Percentiles rank a stretch among this genome's conserved stretches.
phyloP scores from a whole-genome alignment of 352 stramenopile species.

The Phytopythium delawarense region DNA sequence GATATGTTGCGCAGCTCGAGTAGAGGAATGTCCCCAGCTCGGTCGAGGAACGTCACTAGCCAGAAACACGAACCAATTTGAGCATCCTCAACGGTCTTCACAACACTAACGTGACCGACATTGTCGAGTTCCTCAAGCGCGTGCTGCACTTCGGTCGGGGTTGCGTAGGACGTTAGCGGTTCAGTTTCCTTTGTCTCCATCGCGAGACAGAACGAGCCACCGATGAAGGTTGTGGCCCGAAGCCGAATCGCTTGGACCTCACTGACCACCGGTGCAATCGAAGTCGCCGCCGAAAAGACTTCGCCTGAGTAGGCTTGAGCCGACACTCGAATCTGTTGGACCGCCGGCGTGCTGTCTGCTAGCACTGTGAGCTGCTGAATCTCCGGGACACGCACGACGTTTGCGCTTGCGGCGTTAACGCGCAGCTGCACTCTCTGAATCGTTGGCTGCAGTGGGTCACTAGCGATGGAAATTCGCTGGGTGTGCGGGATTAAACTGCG shows the following conservation, averaged over 20 bases:
- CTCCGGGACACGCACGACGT: slow-evolving; percentile 25
- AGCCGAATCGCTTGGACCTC: slow-evolving; percentile 45
- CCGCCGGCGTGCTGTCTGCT: slow-evolving; percentile 26
- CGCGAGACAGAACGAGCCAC: slow-evolving; percentile 35
- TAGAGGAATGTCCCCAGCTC: slow-evolving; percentile 44
- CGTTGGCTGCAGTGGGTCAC: slow-evolving; percentile 29
- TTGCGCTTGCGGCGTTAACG: background rate
- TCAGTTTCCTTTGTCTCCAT: slow-evolving; percentile 33
- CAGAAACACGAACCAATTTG: slow-evolving; percentile 42
- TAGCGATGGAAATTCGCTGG: slow-evolving; percentile 44
- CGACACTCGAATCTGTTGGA: slow-evolving; percentile 31
- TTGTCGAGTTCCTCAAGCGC: slow-evolving; percentile 48
- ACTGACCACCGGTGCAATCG: slow-evolving; percentile 20
- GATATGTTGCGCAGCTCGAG: slow-evolving; percentile 39
- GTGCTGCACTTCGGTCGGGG: slow-evolving; percentile 28
- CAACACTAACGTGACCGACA: slow-evolving; percentile 29
- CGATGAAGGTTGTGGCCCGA: slow-evolving; percentile 37
- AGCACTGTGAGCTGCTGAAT: slow-evolving; percentile 50
- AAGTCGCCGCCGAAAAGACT: slow-evolving; percentile 28
- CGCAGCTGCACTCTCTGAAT: slow-evolving; percentile 19
- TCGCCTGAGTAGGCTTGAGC: slow-evolving; percentile 40
- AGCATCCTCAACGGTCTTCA: slow-evolving; percentile 20
- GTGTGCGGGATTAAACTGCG: slow-evolving; percentile 40
- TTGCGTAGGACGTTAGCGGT: slow-evolving; percentile 47
- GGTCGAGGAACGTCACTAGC: slow-evolving; percentile 52